Conservation (phyloP, 768 basidiomycete species). For the Russula foetens region DNA sequence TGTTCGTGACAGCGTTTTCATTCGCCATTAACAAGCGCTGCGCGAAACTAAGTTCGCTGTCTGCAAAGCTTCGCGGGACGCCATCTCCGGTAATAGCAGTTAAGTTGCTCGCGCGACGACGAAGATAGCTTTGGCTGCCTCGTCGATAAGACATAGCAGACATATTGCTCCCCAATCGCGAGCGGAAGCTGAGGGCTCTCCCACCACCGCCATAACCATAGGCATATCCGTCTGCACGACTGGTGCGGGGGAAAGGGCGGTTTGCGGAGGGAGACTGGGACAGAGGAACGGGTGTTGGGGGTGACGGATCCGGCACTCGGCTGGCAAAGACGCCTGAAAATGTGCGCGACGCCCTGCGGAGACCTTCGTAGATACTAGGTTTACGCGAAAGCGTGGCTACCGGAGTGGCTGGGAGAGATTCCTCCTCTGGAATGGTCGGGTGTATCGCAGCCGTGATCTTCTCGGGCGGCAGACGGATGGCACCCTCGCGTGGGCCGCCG, state of each 20-base stretch:
- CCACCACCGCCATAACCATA: conserved; percentile 59
- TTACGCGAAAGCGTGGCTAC: conserved; percentile 25
- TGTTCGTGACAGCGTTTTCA: conserved; percentile 88
- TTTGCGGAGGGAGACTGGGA: conserved; percentile 34
- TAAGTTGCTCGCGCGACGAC: conserved; percentile 41
- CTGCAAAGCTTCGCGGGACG: conserved; percentile 32
- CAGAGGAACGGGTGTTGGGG: conserved; percentile 30
- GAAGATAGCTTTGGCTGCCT: conserved; percentile 46
- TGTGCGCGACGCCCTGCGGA: conserved; percentile 35
- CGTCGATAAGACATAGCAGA: conserved; percentile 32
- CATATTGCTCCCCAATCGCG: conserved; percentile 14
- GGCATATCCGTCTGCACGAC: conserved; percentile 63
- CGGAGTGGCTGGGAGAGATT: conserved; percentile 38
- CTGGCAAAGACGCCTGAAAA: conserved; percentile 55
- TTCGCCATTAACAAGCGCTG: conserved; percentile 87
- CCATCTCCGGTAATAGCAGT: conserved; percentile 29
- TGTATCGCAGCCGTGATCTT: conserved; percentile 39
- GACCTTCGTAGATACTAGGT: conserved; percentile 11
- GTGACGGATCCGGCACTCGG: conserved; percentile 36
- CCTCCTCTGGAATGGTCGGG: conserved; percentile 62
- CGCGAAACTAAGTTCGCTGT: conserved; percentile 71
- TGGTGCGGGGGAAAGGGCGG: conserved; percentile 43
- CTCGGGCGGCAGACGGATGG: conserved; percentile 76
- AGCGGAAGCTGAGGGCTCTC: conserved; percentile 26
- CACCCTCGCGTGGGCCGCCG: conserved; percentile 81